Conservation (phyloP, 306 rosid species). For the Trifolium repens region DNA sequence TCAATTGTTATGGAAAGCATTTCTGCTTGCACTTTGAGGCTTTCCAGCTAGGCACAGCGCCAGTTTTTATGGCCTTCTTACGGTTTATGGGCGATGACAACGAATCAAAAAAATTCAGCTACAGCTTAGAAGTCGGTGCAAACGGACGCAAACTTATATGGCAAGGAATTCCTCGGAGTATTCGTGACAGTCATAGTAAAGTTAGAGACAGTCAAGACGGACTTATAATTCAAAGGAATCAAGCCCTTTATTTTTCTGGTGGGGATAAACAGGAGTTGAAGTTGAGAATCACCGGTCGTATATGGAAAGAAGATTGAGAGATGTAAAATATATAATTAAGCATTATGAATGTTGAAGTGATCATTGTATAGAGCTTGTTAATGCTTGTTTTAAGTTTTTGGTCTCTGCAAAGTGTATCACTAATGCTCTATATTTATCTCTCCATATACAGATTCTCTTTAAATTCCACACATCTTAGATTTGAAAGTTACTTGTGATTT, state of each 20-base stretch:
- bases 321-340: slow-evolving; percentile 38
- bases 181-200: slow-evolving; percentile 81
- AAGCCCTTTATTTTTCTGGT: slow-evolving; percentile 90
- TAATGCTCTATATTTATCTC: slow-evolving; percentile 30
- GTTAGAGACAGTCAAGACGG: slow-evolving; percentile 98
- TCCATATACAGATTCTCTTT: slow-evolving; percentile 32
- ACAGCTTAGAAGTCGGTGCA: slow-evolving; percentile 93
- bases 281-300: slow-evolving; percentile 90
- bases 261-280: slow-evolving; percentile 80
- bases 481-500: background rate
- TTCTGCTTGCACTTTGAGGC: slow-evolving; percentile 99
- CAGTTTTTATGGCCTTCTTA: slow-evolving; percentile 91
- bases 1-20: slow-evolving; percentile 83
- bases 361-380: slow-evolving; percentile 55
- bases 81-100: slow-evolving; percentile 91
- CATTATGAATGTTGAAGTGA: slow-evolving; percentile 24
- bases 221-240: slow-evolving; percentile 83
- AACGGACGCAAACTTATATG: slow-evolving; percentile 84
- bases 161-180: slow-evolving; percentile 97
- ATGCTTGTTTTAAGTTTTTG: slow-evolving; percentile 41
- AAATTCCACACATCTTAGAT: slow-evolving; percentile 4
- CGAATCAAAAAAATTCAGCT: slow-evolving; percentile 83
- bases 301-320: slow-evolving; percentile 92
- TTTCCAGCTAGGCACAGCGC: slow-evolving; percentile 76
- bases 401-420: slow-evolving; percentile 38